Conservation (phyloP, 2,329 filamentous ascomycete species). For the Cladobotryum protrusum region DNA sequence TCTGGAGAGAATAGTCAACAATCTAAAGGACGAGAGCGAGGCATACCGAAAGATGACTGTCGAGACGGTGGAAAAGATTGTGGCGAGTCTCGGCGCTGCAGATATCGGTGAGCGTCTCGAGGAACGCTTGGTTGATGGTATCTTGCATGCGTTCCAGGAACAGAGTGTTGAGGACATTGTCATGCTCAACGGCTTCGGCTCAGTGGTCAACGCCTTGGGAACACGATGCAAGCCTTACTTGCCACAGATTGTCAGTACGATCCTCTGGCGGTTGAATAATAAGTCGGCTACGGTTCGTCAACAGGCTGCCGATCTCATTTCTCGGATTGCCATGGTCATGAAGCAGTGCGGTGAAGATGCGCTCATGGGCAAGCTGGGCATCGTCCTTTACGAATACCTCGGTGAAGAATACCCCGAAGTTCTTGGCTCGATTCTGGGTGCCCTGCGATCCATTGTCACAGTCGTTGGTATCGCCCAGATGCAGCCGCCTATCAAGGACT, state of each 20-base stretch:
- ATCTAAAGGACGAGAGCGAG: slow-evolving; percentile 96
- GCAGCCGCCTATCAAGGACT: slow-evolving; percentile 95
- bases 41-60: slow-evolving; percentile 99
- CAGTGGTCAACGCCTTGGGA: slow-evolving; percentile 90
- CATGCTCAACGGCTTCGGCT: slow-evolving; percentile 96
- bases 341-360: slow-evolving; percentile 96
- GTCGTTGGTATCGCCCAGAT: slow-evolving; percentile 97
- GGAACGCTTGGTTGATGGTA: slow-evolving; percentile 89
- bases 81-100: slow-evolving; percentile 85
- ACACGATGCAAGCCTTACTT: slow-evolving; percentile 93
- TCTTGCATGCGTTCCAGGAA: slow-evolving; percentile 94
- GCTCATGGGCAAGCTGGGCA: slow-evolving; percentile 88
- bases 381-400: slow-evolving; percentile 95
- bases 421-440: slow-evolving; percentile 90
- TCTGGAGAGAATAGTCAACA: slow-evolving; percentile 83
- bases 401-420: slow-evolving; percentile 99
- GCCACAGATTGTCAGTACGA: slow-evolving; percentile 93
- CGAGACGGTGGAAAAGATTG: slow-evolving; percentile 94
- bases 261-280: slow-evolving; percentile 95
- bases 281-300: slow-evolving; percentile 95
- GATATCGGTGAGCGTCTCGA: slow-evolving; percentile 91
- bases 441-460: slow-evolving; percentile 90
- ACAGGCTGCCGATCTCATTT: slow-evolving; percentile 93
- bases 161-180: slow-evolving; percentile 94
- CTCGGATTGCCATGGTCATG: slow-evolving; percentile 97